Conservation (phyloP, 108 stramenopile genomes). For the Epipyxis sp. region DNA sequence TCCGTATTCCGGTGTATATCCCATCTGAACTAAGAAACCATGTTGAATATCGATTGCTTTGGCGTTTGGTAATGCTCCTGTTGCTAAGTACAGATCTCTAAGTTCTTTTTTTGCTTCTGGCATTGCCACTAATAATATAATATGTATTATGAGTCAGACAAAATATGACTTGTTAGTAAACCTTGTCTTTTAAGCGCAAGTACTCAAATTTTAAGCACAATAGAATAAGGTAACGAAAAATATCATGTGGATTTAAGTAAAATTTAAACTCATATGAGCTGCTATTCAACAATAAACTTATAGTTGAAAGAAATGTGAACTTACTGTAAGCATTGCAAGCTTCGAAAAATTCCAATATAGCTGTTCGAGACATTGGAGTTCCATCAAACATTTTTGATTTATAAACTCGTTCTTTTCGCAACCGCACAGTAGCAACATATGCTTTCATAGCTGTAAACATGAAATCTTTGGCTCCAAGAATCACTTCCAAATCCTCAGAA, state of each 20-base stretch:
- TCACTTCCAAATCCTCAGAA: slow-evolving; percentile 2
- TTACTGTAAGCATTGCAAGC: slow-evolving; percentile 11
- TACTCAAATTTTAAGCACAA: too few species aligned
- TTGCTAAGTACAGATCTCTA: neutral
- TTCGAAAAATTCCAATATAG: slow-evolving; percentile 21
- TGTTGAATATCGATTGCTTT: neutral
- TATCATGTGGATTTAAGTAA: too few species aligned
- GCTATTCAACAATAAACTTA: too few species aligned
- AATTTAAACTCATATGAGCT: too few species aligned
- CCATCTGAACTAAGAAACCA: neutral
- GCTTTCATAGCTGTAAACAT: neutral
- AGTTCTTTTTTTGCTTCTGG: slow-evolving; percentile 4
- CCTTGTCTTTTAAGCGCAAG: too few species aligned
- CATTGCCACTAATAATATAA: neutral
- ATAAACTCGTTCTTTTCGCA: neutral
- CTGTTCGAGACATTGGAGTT: neutral
- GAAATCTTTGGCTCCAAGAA: neutral
- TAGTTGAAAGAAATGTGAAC: neutral
- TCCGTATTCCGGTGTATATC: neutral
- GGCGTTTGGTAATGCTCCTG: neutral
- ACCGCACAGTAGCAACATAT: neutral
- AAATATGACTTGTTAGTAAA: too few species aligned
- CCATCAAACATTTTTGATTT: neutral
- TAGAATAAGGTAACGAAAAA: too few species aligned
- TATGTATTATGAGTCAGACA: too few species aligned